Evolutionary conservation across 257 asterid genomes (phyloP).

Genomic region (Fraxinus anomala): DNA sequence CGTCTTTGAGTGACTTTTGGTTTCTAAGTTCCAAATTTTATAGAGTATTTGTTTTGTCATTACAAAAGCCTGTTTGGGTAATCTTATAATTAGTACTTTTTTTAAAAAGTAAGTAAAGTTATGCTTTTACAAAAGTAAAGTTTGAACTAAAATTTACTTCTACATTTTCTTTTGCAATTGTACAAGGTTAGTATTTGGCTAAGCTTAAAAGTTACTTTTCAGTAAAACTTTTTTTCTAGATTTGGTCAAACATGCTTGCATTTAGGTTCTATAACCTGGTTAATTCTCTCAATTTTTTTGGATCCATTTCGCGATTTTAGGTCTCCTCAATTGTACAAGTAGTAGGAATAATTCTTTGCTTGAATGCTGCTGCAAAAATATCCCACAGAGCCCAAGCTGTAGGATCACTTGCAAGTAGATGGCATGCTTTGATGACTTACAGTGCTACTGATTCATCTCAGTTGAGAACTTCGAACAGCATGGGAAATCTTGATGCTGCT

Average conservation of each 20-base stretch:
- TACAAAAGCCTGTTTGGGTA: background rate
- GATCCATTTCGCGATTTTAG: slow-evolving; percentile 27
- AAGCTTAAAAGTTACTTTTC: background rate
- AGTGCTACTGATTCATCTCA: slow-evolving; percentile 45
- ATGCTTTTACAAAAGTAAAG: background rate
- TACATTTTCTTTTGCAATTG: background rate
- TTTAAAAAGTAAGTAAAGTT: too few relatives aligned
- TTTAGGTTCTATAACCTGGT: background rate
- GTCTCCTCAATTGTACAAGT: slow-evolving; percentile 71
- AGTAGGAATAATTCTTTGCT: slow-evolving; percentile 64
- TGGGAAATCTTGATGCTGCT: slow-evolving; percentile 36
- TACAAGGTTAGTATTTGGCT: background rate
- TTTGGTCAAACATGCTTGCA: background rate
- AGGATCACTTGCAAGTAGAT: slow-evolving; percentile 65
- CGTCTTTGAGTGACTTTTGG: slow-evolving; percentile 7
- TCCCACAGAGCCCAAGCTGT: slow-evolving; percentile 80
- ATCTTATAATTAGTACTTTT: background rate
- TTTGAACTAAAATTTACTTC: background rate
- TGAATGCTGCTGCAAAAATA: slow-evolving; percentile 79
- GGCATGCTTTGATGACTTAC: slow-evolving; percentile 78
- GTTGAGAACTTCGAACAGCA: slow-evolving; percentile 42
- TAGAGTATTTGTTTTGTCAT: background rate
- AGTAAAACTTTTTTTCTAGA: background rate
- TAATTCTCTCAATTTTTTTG: background rate
- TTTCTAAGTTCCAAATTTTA: background rate